Conservation (phyloP, 2,329 filamentous ascomycete species). For the Xylariales sp. region DNA sequence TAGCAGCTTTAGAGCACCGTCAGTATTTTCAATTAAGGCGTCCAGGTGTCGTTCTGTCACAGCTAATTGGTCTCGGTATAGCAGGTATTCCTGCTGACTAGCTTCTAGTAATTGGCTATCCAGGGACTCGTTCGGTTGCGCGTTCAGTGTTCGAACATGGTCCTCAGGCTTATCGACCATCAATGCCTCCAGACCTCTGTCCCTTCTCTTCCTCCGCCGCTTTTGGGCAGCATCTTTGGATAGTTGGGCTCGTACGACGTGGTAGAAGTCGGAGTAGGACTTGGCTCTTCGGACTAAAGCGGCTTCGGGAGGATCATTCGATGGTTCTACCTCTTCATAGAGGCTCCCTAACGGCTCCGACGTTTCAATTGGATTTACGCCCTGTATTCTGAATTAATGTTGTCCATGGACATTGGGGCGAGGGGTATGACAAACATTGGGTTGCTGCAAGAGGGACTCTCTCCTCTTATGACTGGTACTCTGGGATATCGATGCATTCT, state of each 20-base stretch:
- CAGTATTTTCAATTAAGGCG: constrained; percentile 70
- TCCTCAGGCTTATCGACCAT: constrained; percentile 30
- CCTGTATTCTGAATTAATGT: constrained; percentile 35
- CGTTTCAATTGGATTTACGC: constrained; percentile 46
- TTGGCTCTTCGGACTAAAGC: constrained; percentile 62
- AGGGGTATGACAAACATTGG: constrained; percentile 46
- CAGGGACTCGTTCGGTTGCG: constrained; percentile 27
- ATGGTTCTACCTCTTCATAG: constrained; percentile 51
- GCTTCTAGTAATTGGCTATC: constrained; percentile 69
- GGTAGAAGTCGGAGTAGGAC: constrained; percentile 76
- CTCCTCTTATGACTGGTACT: constrained; percentile 57
- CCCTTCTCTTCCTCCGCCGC: constrained; percentile 33
- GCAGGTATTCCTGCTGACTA: constrained; percentile 79
- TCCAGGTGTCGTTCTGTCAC: constrained; percentile 80
- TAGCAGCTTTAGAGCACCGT: constrained; percentile 69
- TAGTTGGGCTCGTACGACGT: constrained; percentile 53
- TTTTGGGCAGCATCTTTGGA: constrained; percentile 43
- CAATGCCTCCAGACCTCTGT: constrained; percentile 48
- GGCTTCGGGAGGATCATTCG: constrained; percentile 60
- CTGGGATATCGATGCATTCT: constrained; percentile 38
- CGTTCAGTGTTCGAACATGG: constrained; percentile 5
- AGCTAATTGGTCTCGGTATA: constrained; percentile 76
- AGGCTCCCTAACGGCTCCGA: constrained; percentile 54
- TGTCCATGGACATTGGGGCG: no score
- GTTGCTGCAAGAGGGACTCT: constrained; percentile 64